Base-by-base conservation (phyloP, 345 rosid genomes). In the Gossypium ekmanianum region DNA sequence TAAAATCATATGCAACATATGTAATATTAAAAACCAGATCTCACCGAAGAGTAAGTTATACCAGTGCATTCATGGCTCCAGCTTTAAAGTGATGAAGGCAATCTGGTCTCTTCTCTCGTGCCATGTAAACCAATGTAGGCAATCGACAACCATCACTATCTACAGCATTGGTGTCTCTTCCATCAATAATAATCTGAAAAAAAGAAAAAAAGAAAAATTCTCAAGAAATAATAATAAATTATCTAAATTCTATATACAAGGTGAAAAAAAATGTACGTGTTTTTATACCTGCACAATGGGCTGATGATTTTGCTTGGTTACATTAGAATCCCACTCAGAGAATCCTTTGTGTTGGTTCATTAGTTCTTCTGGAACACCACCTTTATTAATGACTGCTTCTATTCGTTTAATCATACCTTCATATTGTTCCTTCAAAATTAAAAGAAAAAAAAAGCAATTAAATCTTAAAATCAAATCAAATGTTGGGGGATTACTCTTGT, bases 61-160 rank as follows among this genome's bases (percentile, higher is more conserved):
- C 90, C 85, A 87, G 34, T 9, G 90, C 81, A 74, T 87, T 87
- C 79, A 83, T 57, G n/a, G 90, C 87, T 68, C 90, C 90, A 14
- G 90, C 88, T 77, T 87, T 87, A 75, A 83, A 84, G 71, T 87
- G 72, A 61, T 87, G 90, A 73, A 71, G 80, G 44, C 54, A 77
- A 16, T 78, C 76, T 1, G 84, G 84, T 67, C 87, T 81, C 77
- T 87, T 87, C 47, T 87, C 88, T 44, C 87, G 65, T 52, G 90
- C 81, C 73, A 81, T 59, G 77, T 87, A 87, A 20, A 83, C 84
- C 13, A 83, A 63, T 3, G 82, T 81, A 7, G 90, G 90, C 73
- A 87, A 71, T 29, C 63, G 44, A 56, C 79, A 56, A 39, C 88
- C 87, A 55, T 80, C 81, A 51, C 51, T 62, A 34, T 83, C 88